Conservation (phyloP, 2,329 filamentous ascomycete species). For the Elsinoe batatas region DNA sequence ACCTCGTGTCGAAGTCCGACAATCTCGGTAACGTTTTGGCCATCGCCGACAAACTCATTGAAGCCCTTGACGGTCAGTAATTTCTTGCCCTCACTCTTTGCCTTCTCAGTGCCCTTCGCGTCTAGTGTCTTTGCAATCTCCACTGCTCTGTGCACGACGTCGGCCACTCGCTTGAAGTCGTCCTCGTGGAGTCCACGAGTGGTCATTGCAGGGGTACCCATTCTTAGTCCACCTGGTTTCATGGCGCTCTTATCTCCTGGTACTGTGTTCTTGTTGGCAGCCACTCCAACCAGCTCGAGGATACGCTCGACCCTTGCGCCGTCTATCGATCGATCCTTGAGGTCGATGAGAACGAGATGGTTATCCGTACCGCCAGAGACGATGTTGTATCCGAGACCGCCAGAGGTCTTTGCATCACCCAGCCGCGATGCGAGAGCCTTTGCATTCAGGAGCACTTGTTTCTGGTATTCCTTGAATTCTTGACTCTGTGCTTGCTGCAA, state of each 20-base stretch:
- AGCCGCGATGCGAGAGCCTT: conserved; percentile 61
- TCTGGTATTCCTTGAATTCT: conserved; percentile 90
- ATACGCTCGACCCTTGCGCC: conserved; percentile 50
- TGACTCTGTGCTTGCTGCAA: conserved; percentile 84
- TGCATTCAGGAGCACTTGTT: conserved; percentile 85
- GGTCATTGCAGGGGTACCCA: conserved; percentile 96
- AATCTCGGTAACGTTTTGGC: conserved; percentile 59
- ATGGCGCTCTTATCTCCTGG: conserved; percentile 91
- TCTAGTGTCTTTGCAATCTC: conserved; percentile 68
- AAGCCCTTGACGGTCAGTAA: conserved; percentile 57
- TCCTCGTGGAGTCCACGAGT: conserved; percentile 82
- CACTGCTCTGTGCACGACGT: conserved; percentile 41
- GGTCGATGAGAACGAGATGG: conserved; percentile 91
- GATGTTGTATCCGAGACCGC: conserved; percentile 72
- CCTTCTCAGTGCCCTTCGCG: conserved; percentile 59
- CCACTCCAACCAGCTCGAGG: conserved; percentile 80
- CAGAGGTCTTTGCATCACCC: conserved; percentile 55
- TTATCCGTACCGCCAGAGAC: conserved; percentile 94
- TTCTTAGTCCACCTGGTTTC: conserved; percentile 82
- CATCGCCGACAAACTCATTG: conserved; percentile 57
- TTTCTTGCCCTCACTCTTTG: conserved; percentile 58
- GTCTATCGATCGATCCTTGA: conserved; percentile 80
- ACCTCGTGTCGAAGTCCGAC: conserved; percentile 64
- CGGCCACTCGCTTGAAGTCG: conserved; percentile 40
- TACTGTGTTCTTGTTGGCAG: conserved; percentile 99